Base-by-base conservation (phyloP, 306 rosid genomes). In the Acmispon strigosus region DNA sequence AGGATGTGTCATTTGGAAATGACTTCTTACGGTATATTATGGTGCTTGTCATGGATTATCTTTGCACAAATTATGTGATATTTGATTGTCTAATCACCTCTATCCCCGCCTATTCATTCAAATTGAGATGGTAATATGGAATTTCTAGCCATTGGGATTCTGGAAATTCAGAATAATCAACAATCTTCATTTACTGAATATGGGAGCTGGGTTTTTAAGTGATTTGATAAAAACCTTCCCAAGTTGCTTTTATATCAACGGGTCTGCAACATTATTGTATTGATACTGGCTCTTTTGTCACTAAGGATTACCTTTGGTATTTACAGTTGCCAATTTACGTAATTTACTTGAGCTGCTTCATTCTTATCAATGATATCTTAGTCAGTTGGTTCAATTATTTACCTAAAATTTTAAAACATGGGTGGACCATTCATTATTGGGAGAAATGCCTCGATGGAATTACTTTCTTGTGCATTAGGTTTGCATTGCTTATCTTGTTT, bases 1-100 rank as follows among this genome's bases (percentile, higher is more conserved):
- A 72, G 34, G 90, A 88, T 73, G 55, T 70, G 32, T 82, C 90
- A 34, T 74, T 85, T 71, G 92, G 89, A 72, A 88, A 85, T 66
- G 87, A 85, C 70, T 86, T 85, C 84, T 63, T 85, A 76, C 79
- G 96, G 97, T 91, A 88, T 78, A 34, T 62, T 62, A 41, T 68
- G 68, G 54, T 62, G 78, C 74, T 61, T 78, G 50, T 75, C 44
- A 44, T 75, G 51, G 65, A 44, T 79, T 82, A 61, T 67, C 55
- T 62, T 70, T 48, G 42, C 32, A 17, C 69, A 52, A 41, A 41
- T 64, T 65, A 58, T 29, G 32, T 75, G 14, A 52, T 56, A 67
- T 61, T 17, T 63, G 10, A 27, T 69, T 77, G 36, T 71, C 43
- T 29, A 20, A 41, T 75, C 36, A 39, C 71, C 65, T 61, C 68